These are phyloP conservation scores for Pseudocercospora fijiensis DNA, from an alignment of 2,329 filamentous ascomycete species.

Conservation along the genomic window DNA sequence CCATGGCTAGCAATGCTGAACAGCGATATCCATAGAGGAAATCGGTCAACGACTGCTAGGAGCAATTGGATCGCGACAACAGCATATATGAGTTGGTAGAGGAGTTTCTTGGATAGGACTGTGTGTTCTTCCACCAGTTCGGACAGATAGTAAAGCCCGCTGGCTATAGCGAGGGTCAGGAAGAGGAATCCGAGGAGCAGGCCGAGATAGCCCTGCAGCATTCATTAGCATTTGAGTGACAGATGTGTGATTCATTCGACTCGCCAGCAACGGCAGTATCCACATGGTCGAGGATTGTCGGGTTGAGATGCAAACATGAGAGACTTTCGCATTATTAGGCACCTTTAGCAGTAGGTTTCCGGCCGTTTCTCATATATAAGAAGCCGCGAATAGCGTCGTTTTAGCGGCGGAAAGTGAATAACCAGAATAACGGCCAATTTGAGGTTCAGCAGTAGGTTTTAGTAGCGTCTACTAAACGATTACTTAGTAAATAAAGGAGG, in stretches of 20 bases:
- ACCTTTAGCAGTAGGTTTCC: too few relatives aligned
- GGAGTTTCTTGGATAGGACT: slow-evolving; percentile 82
- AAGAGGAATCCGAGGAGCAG: slow-evolving; percentile 88
- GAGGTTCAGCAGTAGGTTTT: too few relatives aligned
- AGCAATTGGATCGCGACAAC: slow-evolving; percentile 73
- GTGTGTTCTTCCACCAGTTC: slow-evolving; percentile 98
- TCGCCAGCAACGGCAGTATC: slow-evolving; percentile 77
- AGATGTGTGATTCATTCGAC: slow-evolving; percentile 1
- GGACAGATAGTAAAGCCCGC: slow-evolving; percentile 96
- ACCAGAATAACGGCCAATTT: too few relatives aligned
- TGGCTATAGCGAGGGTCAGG: slow-evolving; percentile 91
- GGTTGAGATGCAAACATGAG: background rate
- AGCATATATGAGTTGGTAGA: slow-evolving; percentile 79
- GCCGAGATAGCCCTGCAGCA: slow-evolving; percentile 69
- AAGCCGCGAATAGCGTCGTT: too few relatives aligned
- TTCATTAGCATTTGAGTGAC: slow-evolving; percentile 15
- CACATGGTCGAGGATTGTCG: slow-evolving; percentile 64
- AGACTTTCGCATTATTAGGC: background rate
- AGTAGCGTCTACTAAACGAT: too few relatives aligned
- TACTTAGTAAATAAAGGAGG: too few relatives aligned
- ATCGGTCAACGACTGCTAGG: slow-evolving; percentile 78
- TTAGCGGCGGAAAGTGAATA: too few relatives aligned
- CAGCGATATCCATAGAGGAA: slow-evolving; percentile 71
- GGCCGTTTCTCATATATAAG: too few relatives aligned
- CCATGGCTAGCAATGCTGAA: slow-evolving; percentile 78